Conservation (phyloP, 768 basidiomycete species). For the Tylopilus sp. region DNA sequence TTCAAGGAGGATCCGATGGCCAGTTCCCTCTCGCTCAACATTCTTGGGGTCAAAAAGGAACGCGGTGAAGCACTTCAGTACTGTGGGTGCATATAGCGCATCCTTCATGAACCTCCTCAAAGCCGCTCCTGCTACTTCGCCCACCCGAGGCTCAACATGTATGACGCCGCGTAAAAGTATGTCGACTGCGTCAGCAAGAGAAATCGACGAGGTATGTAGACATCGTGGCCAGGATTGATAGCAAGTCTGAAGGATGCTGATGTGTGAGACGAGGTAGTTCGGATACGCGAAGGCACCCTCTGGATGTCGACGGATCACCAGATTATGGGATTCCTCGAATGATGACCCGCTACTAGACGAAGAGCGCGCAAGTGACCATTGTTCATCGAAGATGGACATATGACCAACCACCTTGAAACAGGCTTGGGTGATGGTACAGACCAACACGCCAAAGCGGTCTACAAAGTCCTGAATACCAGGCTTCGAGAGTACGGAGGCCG, state of each 20-base stretch:
- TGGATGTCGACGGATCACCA: conserved; percentile 62
- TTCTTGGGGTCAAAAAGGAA: conserved; percentile 72
- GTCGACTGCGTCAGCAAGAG: conserved; percentile 63
- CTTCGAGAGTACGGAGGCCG: conserved; percentile 53
- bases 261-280: conserved; percentile 51
- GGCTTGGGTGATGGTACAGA: conserved; percentile 53
- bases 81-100: conserved; percentile 46
- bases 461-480: conserved; percentile 71
- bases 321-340: conserved; percentile 69
- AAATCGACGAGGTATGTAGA: conserved; percentile 50
- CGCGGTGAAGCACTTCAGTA: conserved; percentile 62
- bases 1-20: conserved; percentile 62
- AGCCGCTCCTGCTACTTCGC: conserved; percentile 63
- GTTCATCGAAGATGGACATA: conserved; percentile 85
- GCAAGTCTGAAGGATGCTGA: conserved; percentile 69
- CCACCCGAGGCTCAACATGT: conserved; percentile 76
- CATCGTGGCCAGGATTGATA: conserved; percentile 86
- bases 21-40: conserved; percentile 61
- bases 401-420: conserved; percentile 64
- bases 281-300: conserved; percentile 69
- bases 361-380: conserved; percentile 65
- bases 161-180: conserved; percentile 80
- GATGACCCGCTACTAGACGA: conserved; percentile 36
- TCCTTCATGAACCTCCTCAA: conserved; percentile 73
- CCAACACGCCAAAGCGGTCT: conserved; percentile 55